Base-by-base conservation (phyloP, 176 grass and related monocot genomes). In the Carex myosuroides region DNA sequence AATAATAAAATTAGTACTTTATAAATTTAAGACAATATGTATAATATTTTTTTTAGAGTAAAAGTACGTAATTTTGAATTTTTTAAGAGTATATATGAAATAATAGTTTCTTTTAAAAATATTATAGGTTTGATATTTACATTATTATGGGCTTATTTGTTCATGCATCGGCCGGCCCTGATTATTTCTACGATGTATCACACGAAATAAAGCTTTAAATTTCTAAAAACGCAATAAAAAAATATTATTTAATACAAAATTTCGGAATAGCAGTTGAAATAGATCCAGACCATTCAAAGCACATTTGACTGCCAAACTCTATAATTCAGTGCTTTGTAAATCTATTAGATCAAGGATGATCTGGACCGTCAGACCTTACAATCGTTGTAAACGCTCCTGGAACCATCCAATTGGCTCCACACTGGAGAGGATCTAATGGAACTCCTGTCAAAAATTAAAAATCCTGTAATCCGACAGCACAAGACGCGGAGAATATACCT, bases 401-500 rank as follows among this genome's bases (percentile, higher is more conserved):
- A 7, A 66, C 29, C 29, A 33, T 6, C 63, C 63, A 66, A 33
- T 2, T 14, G 29, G 13, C 6, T 66, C 33, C 10, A 33, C 9
- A 41, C 33, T 70, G 33, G 66, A 70, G 66, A 70, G 32, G 14
- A 70, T 7, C 13, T 44, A 21, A 8, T 17, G 8, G 8, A 71
- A 71, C 16, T 21, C 8, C 32, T 71, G 37, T 20, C 0, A 67
- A 16, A 33, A 35, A 44, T 10, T 17, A 44, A 20, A 44, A 41
- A 71, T n/a, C 6, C 33, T 24, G 18, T 73, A 13, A n/a, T 8
- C 35, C 18, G 24, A 61, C 63, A 20, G 35, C 32, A 17, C 10
- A 8, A 35, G 3, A 70, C 60, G 37, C 60, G 64, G 79, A 41
- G 79, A 82, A 82, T 82, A 82, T 82, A 46, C 79, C 79, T 50